Evolutionary conservation across 805 yeast species (phyloP).

Genomic region (Cyberlindnera amylophila): DNA sequence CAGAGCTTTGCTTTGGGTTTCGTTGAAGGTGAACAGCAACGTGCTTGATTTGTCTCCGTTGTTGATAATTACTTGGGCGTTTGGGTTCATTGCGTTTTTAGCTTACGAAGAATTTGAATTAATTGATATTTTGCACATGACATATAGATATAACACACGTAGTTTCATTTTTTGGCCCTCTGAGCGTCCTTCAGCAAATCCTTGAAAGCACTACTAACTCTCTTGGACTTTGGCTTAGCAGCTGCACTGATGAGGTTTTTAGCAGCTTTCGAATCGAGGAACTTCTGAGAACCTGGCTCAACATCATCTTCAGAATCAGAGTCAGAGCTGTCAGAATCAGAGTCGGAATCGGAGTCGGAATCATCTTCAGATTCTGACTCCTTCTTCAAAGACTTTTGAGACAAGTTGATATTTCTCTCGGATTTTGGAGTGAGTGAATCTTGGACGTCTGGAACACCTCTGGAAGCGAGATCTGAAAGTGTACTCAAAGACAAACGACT

Average conservation of each 20-base stretch:
- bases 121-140: not conserved
- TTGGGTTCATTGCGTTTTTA: not conserved
- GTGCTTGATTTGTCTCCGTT: constrained; percentile 2
- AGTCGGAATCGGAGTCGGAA: constrained; percentile 31
- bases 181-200: constrained; percentile 45
- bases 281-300: constrained; percentile 30
- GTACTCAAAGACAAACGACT: constrained; percentile 44
- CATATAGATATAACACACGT: constrained; percentile 6
- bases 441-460: constrained; percentile 66
- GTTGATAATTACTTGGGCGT: not conserved
- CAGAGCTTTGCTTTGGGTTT: constrained; percentile 76
- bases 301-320: constrained; percentile 20
- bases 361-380: constrained; percentile 13
- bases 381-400: constrained; percentile 1
- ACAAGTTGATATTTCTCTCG: constrained; percentile 11
- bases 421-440: constrained; percentile 36
- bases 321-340: constrained; percentile 28
- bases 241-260: constrained; percentile 36
- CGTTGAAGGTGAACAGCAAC: constrained; percentile 60
- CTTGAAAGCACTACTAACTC: constrained; percentile 43
- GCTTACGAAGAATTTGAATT: not conserved
- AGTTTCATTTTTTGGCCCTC: constrained; percentile 4
- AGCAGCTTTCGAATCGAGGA: constrained; percentile 44
- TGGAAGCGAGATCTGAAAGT: constrained; percentile 53
- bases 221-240: constrained; percentile 20